phyloP scores from a whole-genome alignment of 1,139 yeast species.

The Protomyces inundatus region DNA sequence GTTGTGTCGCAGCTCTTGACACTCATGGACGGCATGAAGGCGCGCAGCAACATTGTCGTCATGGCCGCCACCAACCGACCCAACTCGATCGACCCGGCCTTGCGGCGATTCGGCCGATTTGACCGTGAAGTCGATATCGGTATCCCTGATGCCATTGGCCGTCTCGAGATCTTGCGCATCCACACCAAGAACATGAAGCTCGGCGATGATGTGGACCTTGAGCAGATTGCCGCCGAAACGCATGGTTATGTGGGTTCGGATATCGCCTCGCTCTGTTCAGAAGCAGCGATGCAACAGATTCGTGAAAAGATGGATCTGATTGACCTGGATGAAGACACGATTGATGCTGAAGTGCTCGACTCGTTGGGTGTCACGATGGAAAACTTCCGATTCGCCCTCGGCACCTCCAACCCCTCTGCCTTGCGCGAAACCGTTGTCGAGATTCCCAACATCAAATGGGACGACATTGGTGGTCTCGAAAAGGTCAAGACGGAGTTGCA shows the following conservation, averaged over 20 bases:
- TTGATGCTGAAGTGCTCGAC: slow-evolving; percentile 94
- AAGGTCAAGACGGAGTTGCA: slow-evolving; percentile 91
- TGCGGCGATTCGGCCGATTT: slow-evolving; percentile 97
- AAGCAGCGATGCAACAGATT: slow-evolving; percentile 97
- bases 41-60: slow-evolving; percentile 92
- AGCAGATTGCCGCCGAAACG: slow-evolving; percentile 82
- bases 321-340: slow-evolving; percentile 94
- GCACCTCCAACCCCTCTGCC: slow-evolving; percentile 98
- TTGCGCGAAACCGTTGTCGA: slow-evolving; percentile 99
- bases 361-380: slow-evolving; percentile 98
- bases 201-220: slow-evolving; percentile 90
- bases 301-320: slow-evolving; percentile 99
- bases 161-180: slow-evolving; percentile 88
- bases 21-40: slow-evolving; percentile 99
- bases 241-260: slow-evolving; percentile 99
- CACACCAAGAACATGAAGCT: slow-evolving; percentile 97
- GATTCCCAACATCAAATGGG: slow-evolving; percentile 97
- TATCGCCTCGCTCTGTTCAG: slow-evolving; percentile 90
- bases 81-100: slow-evolving; percentile 95
- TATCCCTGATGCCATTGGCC: slow-evolving; percentile 97
- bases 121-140: slow-evolving; percentile 99
- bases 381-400: slow-evolving; percentile 94
- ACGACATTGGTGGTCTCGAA: slow-evolving; percentile 93
- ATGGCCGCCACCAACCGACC: slow-evolving; percentile 97
- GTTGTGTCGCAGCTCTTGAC: slow-evolving; percentile 96